Evolutionary conservation across 192 early-diverging fungal species (phyloP).

Genomic region (Fimicolochytrium jonesii): DNA sequence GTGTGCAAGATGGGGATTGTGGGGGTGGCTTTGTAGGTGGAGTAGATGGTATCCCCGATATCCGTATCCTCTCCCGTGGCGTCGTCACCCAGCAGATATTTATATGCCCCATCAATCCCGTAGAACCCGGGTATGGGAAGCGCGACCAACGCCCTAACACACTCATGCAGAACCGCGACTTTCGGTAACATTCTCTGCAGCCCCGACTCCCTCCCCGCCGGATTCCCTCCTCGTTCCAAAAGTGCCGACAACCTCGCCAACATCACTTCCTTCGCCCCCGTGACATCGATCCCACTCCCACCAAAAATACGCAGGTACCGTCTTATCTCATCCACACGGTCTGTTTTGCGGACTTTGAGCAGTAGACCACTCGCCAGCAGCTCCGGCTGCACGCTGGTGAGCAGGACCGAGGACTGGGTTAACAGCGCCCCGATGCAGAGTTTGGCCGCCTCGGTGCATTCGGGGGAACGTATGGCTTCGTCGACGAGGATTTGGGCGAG

Average conservation of each 20-base stretch:
- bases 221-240: not conserved
- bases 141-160: slow-evolving; percentile 5
- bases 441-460: not conserved
- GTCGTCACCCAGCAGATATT: not conserved
- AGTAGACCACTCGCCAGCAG: slow-evolving; percentile 12
- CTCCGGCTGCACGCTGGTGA: slow-evolving; percentile 25
- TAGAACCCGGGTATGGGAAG: slow-evolving; percentile 28
- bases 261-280: slow-evolving; percentile 13
- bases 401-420: slow-evolving; percentile 23
- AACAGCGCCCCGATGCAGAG: slow-evolving; percentile 28
- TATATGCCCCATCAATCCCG: slow-evolving; percentile 14
- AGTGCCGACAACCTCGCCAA: slow-evolving; percentile 7
- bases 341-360: not conserved
- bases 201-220: not conserved
- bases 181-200: slow-evolving; percentile 17
- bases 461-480: slow-evolving; percentile 5
- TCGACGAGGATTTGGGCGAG: slow-evolving; percentile 17
- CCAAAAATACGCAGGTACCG: slow-evolving; percentile 25
- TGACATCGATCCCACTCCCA: not conserved
- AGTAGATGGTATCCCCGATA: slow-evolving; percentile 17
- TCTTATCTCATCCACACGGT: slow-evolving; percentile 11
- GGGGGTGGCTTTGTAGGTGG: slow-evolving; percentile 16
- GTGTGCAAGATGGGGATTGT: slow-evolving; percentile 19
- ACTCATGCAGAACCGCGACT: slow-evolving; percentile 11
- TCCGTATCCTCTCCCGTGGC: not conserved